phyloP scores from a whole-genome alignment of 2,329 filamentous ascomycete genomes.

The Ceratocystis albifundus region DNA sequence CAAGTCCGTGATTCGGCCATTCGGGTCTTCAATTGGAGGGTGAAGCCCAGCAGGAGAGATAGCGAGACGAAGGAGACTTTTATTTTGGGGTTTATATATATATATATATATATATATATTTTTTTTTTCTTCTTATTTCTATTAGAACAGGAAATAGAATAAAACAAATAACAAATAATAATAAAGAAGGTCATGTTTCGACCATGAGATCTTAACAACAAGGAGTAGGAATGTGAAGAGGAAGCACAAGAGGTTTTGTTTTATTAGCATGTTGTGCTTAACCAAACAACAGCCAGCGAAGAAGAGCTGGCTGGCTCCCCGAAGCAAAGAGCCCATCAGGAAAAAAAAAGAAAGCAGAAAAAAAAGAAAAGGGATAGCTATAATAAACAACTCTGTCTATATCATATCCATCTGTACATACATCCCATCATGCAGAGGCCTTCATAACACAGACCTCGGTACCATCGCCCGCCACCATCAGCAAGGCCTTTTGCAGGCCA shows the following conservation, averaged over 20 bases:
- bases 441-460: background rate
- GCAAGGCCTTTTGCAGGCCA: background rate
- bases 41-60: background rate
- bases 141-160: too few species aligned
- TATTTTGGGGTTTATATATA: background rate
- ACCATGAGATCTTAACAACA: background rate
- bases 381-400: background rate
- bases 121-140: too few species aligned
- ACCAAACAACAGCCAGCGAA: background rate
- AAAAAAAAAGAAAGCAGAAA: background rate
- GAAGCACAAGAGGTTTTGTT: background rate
- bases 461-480: background rate
- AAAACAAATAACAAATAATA: too few species aligned
- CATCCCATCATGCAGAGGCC: background rate
- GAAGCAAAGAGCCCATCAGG: background rate
- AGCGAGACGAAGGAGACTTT: background rate
- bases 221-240: background rate
- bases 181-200: background rate
- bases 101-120: too few species aligned
- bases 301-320: background rate
- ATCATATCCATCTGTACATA: background rate
- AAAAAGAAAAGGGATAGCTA: background rate
- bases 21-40: slow-evolving; percentile 1
- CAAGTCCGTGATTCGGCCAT: slow-evolving; percentile 5
- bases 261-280: background rate